A percentile compares a stretch with the other conserved stretches of the same genome.
These are phyloP conservation scores for Fagopyrum esculentum DNA, from an alignment of 148 eudicot species.

Conservation along the genomic window DNA sequence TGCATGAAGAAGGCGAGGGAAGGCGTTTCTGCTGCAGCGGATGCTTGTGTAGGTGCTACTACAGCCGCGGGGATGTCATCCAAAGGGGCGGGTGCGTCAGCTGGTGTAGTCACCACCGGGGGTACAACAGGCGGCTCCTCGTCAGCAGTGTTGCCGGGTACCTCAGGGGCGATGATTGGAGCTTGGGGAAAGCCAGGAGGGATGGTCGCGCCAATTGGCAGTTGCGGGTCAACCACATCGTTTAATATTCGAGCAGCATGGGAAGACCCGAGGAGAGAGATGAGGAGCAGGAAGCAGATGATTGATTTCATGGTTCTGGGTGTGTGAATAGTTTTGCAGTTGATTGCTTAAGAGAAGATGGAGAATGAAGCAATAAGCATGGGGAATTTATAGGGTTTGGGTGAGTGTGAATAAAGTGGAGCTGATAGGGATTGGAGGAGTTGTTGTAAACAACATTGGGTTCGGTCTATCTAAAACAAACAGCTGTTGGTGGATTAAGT, in stretches of 20 bases:
- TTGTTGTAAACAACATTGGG: not conserved
- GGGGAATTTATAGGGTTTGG: conserved; percentile 1
- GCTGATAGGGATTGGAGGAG: conserved; percentile 6
- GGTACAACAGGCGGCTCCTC: conserved; percentile 1
- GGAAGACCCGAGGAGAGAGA: conserved; percentile 1
- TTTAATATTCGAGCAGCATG: not conserved
- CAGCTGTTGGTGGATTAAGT: conserved; percentile 3
- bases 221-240: not conserved
- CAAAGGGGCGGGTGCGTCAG: not conserved
- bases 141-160: not conserved
- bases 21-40: conserved; percentile 25
- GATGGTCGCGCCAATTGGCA: not conserved
- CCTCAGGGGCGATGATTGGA: not conserved
- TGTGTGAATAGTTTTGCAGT: not conserved
- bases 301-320: conserved; percentile 1
- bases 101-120: conserved; percentile 3
- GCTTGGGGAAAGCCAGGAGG: conserved; percentile 1
- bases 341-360: conserved; percentile 1
- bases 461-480: conserved; percentile 7
- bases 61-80: not conserved
- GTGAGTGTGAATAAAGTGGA: not conserved
- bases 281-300: conserved; percentile 2
- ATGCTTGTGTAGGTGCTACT: conserved; percentile 28
- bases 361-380: not conserved
- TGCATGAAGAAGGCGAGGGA: conserved; percentile 79